Evolutionary conservation across 139 green algal species (phyloP).

Genomic region (Chlamydomonas urium): DNA sequence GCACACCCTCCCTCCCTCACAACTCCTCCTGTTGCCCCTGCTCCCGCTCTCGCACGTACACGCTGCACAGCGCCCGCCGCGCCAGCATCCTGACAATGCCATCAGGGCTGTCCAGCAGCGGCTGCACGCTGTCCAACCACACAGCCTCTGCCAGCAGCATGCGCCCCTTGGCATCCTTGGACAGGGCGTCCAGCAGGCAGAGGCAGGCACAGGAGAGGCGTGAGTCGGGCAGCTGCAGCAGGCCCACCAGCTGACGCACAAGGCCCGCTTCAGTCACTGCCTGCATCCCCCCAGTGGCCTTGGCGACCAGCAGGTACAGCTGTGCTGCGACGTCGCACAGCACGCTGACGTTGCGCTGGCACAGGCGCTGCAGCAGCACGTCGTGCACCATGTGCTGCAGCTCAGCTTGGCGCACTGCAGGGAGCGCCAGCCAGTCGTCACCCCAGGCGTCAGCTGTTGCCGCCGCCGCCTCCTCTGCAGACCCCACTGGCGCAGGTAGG

Average conservation of each 20-base stretch:
- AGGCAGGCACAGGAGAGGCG: background rate
- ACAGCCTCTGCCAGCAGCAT: background rate
- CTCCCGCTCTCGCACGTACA: too few species aligned
- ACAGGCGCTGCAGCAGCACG: slow-evolving; percentile 6
- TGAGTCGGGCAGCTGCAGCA: background rate
- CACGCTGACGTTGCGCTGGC: background rate
- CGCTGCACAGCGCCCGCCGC: slow-evolving; percentile 2
- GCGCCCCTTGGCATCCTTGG: background rate
- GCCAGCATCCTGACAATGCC: slow-evolving; percentile 1
- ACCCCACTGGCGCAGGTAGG: background rate
- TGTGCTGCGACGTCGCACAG: background rate
- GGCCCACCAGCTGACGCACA: background rate
- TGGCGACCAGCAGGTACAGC: slow-evolving; percentile 11
- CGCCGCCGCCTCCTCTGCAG: background rate
- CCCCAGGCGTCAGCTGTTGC: background rate
- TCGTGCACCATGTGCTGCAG: slow-evolving; percentile 14
- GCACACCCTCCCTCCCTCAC: too few species aligned
- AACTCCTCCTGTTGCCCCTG: too few species aligned
- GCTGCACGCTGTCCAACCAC: slow-evolving; percentile 8
- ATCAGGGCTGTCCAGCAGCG: background rate
- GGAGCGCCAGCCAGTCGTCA: background rate
- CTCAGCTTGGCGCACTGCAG: background rate
- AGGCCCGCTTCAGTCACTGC: slow-evolving; percentile 5
- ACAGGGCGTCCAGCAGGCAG: slow-evolving; percentile 11
- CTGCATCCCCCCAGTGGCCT: background rate